phyloP scores from a whole-genome alignment of 2,329 filamentous ascomycete genomes.

The Aspergillus uvarum region DNA sequence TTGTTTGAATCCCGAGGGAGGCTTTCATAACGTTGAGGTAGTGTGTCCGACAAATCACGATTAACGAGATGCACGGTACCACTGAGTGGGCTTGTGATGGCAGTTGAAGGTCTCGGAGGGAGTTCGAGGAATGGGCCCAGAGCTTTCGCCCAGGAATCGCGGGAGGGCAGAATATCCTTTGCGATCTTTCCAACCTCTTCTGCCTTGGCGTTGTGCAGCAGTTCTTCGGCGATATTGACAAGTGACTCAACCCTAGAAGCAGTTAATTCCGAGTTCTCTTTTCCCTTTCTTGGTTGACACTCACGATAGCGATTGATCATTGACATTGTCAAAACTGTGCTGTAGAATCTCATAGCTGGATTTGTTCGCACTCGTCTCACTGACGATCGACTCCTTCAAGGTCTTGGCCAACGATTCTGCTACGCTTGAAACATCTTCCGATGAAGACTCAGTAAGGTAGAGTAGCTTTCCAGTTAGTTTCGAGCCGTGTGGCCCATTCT shows the following conservation, averaged over 20 bases:
- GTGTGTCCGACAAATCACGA: conserved; percentile 25
- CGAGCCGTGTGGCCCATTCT: conserved; percentile 47
- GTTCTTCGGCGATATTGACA: conserved; percentile 53
- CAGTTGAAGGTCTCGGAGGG: conserved; percentile 57
- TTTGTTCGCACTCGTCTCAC: conserved; percentile 39
- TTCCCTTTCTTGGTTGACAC: conserved; percentile 17
- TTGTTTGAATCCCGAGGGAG: conserved; percentile 65
- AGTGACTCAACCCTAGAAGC: conserved; percentile 55
- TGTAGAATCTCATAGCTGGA: conserved; percentile 55
- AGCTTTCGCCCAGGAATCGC: conserved; percentile 64
- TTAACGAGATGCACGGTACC: conserved; percentile 67
- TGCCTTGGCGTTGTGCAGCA: conserved; percentile 38
- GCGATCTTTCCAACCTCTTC: conserved; percentile 30
- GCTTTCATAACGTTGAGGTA: conserved; percentile 27
- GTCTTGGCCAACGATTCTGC: conserved; percentile 36
- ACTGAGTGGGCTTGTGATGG: conserved; percentile 70
- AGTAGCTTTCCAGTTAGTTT: conserved; percentile 54
- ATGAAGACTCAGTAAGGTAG: conserved; percentile 53
- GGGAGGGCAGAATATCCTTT: conserved; percentile 61
- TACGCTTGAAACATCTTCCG: conserved; percentile 51
- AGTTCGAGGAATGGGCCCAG: conserved; percentile 53
- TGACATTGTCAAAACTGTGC: conserved; percentile 50
- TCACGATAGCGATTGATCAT: conserved; percentile 47
- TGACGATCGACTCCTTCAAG: conserved; percentile 38
- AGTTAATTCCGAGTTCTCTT: conserved; percentile 20